Base-by-base conservation (phyloP, 2,329 filamentous ascomycete species). In the Chaetomiaceae sp. region DNA sequence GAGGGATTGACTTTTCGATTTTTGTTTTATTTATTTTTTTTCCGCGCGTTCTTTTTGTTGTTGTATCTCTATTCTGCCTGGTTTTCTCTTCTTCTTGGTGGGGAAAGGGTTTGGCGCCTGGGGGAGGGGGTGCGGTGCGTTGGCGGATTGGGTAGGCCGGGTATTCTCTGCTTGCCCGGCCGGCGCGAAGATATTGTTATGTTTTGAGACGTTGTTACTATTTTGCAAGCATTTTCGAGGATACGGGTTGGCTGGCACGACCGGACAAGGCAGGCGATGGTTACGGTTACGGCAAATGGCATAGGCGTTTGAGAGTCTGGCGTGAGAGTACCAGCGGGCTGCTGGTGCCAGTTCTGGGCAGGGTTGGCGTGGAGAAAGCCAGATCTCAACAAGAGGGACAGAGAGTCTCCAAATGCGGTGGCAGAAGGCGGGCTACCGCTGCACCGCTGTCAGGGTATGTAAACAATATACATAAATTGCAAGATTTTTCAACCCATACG, bases 1-100 rank as follows among this genome's bases (percentile, higher is more conserved):
- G 64, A 78, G 85, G 64, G 91, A 96, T 71, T 96, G 73, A 85
- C 32, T 33, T 40, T 38, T 32, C 10, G 11, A 14, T 11, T 20
- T 18, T 25, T 33, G 4, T n/a, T 21, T 30, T 41, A 2, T 21
- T 51, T 21, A 5, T 4, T n/a, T 32, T 33, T 14, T 37, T 48
- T n/a, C 7, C 16, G 23, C 6, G n/a, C 16, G 2, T 23, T 47
- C 2, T 6, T 11, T 16, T 23, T 30, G 9, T 20, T 40, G 21
- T 14, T 16, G 18, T 13, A 9, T 27, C 9, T 41, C 10, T 41
- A 14, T 38, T 37, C n/a, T n/a, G n/a, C n/a, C n/a, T 27, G 36
- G 13, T 40, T 29, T 36, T 37, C 5, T n/a, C n/a, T n/a, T n/a
- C n/a, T n/a, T n/a, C n/a, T n/a, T n/a, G n/a, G n/a, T n/a, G n/a